A percentile compares a stretch with the other conserved stretches of the same genome.
Conservation (phyloP, 148 eudicot genomes). For the Diospyros kaki region DNA sequence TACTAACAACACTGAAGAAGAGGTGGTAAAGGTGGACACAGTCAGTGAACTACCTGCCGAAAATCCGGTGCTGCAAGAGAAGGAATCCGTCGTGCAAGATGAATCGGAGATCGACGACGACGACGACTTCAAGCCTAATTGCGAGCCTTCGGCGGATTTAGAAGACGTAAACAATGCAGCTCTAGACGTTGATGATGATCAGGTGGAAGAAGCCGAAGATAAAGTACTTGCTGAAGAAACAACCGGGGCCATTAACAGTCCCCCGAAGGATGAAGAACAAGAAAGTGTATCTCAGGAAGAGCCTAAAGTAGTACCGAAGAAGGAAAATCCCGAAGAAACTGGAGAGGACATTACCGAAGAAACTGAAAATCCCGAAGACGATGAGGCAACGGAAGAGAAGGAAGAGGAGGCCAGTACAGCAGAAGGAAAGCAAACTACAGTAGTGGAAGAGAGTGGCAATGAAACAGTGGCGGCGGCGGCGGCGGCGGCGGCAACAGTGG, state of each 20-base stretch:
- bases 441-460: not conserved
- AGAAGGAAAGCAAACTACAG: not conserved
- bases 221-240: slow-evolving; percentile 2
- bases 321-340: not conserved
- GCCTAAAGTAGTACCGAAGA: not conserved
- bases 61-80: not conserved
- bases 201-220: slow-evolving; percentile 1
- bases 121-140: not conserved
- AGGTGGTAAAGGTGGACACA: not conserved
- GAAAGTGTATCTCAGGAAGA: not conserved
- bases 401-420: not conserved
- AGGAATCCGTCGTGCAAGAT: not conserved
- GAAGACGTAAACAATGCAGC: not conserved
- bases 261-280: not conserved
- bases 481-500: not conserved
- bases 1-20: not conserved
- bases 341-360: not conserved
- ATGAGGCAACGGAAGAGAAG: not conserved
- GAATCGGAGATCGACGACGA: not conserved
- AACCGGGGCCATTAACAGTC: not conserved
- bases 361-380: not conserved
- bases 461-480: not conserved
- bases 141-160: not conserved
- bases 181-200: not conserved
- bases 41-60: not conserved